Percentiles rank a stretch among this genome's conserved stretches.
phyloP scores from a whole-genome alignment of 202 grass and related monocot genomes.

The Cymbopogon flexuosus region DNA sequence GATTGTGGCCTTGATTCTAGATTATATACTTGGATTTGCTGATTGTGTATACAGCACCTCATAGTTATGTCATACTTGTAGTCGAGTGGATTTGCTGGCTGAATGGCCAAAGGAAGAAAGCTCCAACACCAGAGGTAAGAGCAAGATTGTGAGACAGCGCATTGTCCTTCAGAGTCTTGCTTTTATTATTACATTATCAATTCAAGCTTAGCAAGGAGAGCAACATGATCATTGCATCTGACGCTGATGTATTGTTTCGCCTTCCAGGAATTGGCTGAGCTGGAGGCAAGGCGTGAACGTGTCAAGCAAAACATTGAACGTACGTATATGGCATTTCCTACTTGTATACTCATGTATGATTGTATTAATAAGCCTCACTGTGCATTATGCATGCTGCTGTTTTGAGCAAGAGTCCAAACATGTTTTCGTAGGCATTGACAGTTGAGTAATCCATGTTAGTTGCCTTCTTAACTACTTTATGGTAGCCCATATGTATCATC shows the following conservation, averaged over 20 bases:
- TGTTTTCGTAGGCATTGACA: not conserved
- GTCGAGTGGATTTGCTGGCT: conserved; percentile 99
- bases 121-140: conserved; percentile 72
- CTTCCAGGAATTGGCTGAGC: conserved; percentile 66
- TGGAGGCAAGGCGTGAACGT: conserved; percentile 64
- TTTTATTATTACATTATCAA: not conserved
- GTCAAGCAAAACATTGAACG: conserved; percentile 76
- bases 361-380: not conserved
- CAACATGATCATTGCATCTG: conserved; percentile 12
- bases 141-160: not conserved
- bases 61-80: conserved; percentile 39
- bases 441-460: not conserved
- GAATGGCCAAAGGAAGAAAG: conserved; percentile 90
- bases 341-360: not conserved
- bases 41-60: not conserved
- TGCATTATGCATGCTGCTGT: not conserved
- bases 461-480: not conserved
- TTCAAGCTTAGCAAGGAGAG: not conserved
- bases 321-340: conserved; percentile 33
- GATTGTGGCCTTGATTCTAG: conserved; percentile 21
- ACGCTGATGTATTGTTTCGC: not conserved
- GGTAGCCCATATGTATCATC: not conserved
- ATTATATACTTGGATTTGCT: not conserved
- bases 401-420: not conserved
- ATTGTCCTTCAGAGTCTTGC: not conserved